A percentile compares a stretch with the other conserved stretches of the same genome.
phyloP scores from a whole-genome alignment of 768 basidiomycete species.

The Favolaschia claudopus region DNA sequence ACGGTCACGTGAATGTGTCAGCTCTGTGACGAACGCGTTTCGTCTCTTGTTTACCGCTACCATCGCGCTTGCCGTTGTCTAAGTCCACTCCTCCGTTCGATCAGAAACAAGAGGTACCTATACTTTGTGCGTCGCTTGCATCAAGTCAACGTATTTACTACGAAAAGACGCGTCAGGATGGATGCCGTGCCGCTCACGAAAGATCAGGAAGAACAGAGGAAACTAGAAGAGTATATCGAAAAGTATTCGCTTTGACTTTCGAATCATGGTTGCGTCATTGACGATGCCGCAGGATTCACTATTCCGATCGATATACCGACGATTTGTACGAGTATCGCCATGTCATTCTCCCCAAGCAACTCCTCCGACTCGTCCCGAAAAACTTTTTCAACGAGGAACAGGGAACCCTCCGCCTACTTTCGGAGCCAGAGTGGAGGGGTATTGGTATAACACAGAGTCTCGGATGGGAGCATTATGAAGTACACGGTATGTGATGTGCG shows the following conservation, averaged over 20 bases:
- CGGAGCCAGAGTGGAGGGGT: constrained; percentile 93
- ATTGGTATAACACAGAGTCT: constrained; percentile 96
- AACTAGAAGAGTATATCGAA: constrained; percentile 81
- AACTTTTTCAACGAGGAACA: constrained; percentile 78
- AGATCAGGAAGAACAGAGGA: constrained; percentile 53
- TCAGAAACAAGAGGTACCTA: neutral
- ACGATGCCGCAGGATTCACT: constrained; percentile 70
- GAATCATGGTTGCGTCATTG: too few relatives aligned
- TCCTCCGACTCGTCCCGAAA: constrained; percentile 93
- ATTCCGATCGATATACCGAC: constrained; percentile 92
- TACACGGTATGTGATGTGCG: constrained; percentile 72
- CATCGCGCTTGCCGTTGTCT: too few relatives aligned
- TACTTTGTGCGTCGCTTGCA: neutral
- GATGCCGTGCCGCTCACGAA: constrained; percentile 11
- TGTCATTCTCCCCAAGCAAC: constrained; percentile 94
- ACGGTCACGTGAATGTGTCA: too few relatives aligned
- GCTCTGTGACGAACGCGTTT: too few relatives aligned
- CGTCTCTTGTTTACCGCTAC: too few relatives aligned
- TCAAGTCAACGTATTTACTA: neutral
- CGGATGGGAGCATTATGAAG: constrained; percentile 97
- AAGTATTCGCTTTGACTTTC: constrained; percentile 53
- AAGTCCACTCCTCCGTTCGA: neutral
- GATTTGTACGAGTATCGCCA: constrained; percentile 95
- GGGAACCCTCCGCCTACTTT: constrained; percentile 81
- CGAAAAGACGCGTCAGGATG: neutral